Base-by-base conservation (phyloP, 805 yeast species). In the Peterozyma xylosa region DNA sequence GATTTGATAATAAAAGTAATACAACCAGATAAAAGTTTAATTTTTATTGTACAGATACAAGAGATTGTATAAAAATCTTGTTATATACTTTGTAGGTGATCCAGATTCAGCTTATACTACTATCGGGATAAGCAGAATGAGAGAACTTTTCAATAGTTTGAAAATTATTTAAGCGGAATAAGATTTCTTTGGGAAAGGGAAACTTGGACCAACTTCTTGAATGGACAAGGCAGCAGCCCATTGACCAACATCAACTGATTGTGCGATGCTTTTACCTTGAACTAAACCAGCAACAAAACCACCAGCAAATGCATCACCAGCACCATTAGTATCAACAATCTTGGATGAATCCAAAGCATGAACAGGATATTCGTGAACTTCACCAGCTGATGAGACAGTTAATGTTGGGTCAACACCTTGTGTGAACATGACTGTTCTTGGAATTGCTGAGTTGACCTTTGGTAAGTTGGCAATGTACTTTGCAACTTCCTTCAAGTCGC, bases 221-320 rank as follows among this genome's bases (percentile, higher is more conserved):
- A 93, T 83, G 41, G 96, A 85, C 53, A 86, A 66, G 53, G 87
- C 74, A 48, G 99, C 99, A 53, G 95, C 81, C 97, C 98, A 90
- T 71, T 91, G 98, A 52, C 97, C 98, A 64, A 82, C 76, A 55
- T 83, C 87, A 50, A 91, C 74, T 43, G 76, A 58, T 36, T 80
- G 71, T 18, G 68, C 68, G 45, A 88, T 61, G 29, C 74, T 54
- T 63, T 84, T 79, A 51, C 82, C 87, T 64, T 81, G 69, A 45
- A 88, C 95, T 53, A 90, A 69, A 46, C 90, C 93, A 49, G 96
- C 96, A 51, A 89, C 67, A 66, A 91, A 90, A 47, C 98, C 98
- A 57, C 93, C 95, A 45, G 97, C 98, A 61, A 91, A 91, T 11
- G 97, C 96, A 63, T 91, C 97, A 66, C 98, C 98, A 39, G 98